These are phyloP conservation scores for Talaromyces wortmannii DNA, from an alignment of 495 filamentous ascomycete genomes.

Conservation along the genomic window DNA sequence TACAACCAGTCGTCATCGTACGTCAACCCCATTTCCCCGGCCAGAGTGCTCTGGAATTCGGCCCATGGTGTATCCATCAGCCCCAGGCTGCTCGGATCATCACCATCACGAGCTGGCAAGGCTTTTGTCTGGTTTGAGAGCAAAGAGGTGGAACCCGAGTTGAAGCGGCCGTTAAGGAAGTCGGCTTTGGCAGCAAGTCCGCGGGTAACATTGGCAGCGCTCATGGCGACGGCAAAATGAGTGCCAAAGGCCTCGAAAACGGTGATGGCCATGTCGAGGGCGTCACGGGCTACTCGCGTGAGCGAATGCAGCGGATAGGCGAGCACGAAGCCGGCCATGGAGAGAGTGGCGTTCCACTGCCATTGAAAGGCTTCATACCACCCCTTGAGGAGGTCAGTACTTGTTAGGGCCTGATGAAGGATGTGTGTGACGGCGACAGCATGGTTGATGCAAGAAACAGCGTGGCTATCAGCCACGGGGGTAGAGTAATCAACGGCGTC, in stretches of 20 bases:
- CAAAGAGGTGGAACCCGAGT: background rate
- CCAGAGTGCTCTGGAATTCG: background rate
- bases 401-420: constrained; percentile 36
- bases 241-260: constrained; percentile 37
- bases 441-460: constrained; percentile 29
- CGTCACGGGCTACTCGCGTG: constrained; percentile 22
- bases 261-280: constrained; percentile 24
- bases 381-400: constrained; percentile 35
- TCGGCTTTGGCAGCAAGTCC: constrained; percentile 21
- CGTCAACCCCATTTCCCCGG: background rate
- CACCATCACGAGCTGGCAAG: background rate
- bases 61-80: background rate
- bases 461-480: constrained; percentile 22
- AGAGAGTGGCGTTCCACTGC: constrained; percentile 44
- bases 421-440: constrained; percentile 40
- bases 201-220: constrained; percentile 31
- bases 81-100: background rate
- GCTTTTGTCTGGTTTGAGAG: background rate
- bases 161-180: constrained; percentile 4
- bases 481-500: background rate
- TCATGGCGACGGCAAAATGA: constrained; percentile 34
- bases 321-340: constrained; percentile 38
- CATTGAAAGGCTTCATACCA: constrained; percentile 41
- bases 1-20: background rate
- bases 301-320: constrained; percentile 28